Evolutionary conservation across 2,329 filamentous ascomycete species (phyloP), one percentile per base, ranked within the genome.

Genomic region (Sordariomycetes sp.): DNA sequence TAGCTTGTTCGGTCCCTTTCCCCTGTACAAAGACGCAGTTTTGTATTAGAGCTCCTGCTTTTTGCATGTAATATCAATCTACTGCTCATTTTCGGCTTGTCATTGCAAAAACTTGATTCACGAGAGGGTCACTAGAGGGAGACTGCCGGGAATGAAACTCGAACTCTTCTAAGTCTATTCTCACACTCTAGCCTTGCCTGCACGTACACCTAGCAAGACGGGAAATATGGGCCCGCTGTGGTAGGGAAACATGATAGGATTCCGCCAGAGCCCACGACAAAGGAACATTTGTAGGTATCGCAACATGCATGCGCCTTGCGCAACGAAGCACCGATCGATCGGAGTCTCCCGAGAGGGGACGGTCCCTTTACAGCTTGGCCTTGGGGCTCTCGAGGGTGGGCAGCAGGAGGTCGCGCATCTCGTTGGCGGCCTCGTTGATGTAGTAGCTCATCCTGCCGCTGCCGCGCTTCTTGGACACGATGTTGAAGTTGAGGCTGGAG

Each of bases 401-500:
- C 67, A 89, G 75, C 71, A 99, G 82, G 58, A 99, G 74, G 65
- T 96, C 92, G 63, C 92, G 82, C 70, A 99, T 85, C 63, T 99
- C 94, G 61, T 85, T 82, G 1, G 93, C 94, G 0, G 94, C 93
- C 75, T 99, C 94, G 68, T 91, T 95, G 64, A 99, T 78, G 75
- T 90, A 99, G 79, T 93, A 89, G 74, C 89, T 94, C 93, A 99
- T 96, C 65, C 89, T 87, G 67, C 94, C 86, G 68, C 88, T 90
- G 52, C 93, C 94, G 55, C 97, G 78, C 59, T 88, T 86, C 81
- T 97, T 99, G 71, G 89, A 94, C 63, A 96, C 92, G 64, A 99
- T 85, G 76, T 99, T 99, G 79, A 99, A 97, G 82, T 97, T 94
- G 63, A 99, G 81, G 72, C 90, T 96, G 63, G 50, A 34, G 34